These are phyloP conservation scores for Medicago ruthenica DNA, from an alignment of 306 rosid genomes.

Conservation along the genomic window DNA sequence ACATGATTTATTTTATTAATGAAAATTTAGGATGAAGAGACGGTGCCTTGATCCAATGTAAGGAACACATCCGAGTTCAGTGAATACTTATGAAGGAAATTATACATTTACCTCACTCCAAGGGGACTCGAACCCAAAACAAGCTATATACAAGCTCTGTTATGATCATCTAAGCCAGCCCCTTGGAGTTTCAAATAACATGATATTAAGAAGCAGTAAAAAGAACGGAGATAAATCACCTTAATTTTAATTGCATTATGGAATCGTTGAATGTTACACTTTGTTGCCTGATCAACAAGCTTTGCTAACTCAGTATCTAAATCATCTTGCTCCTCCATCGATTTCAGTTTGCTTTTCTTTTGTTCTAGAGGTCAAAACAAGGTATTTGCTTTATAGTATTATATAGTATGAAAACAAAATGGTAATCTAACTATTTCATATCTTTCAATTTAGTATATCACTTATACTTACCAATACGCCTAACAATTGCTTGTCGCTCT, in stretches of 20 bases:
- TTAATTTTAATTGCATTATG: constrained; percentile 65
- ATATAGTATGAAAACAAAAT: constrained; percentile 8
- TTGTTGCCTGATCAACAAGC: constrained; percentile 70
- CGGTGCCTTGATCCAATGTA: neutral
- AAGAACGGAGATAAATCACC: constrained; percentile 52
- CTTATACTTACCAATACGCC: constrained; percentile 61
- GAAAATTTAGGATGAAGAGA: neutral
- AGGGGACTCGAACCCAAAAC: neutral
- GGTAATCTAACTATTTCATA: constrained; percentile 17
- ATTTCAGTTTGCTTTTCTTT: constrained; percentile 62
- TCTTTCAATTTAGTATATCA: constrained; percentile 25
- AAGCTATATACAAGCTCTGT: neutral
- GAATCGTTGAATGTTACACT: constrained; percentile 61
- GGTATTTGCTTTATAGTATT: constrained; percentile 21
- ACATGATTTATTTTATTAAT: neutral
- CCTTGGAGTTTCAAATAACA: neutral
- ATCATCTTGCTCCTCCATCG: constrained; percentile 62
- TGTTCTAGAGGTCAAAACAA: constrained; percentile 60
- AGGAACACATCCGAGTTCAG: neutral
- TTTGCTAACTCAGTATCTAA: constrained; percentile 62
- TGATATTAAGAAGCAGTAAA: constrained; percentile 21
- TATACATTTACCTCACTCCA: neutral
- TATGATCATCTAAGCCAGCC: neutral
- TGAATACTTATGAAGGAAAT: neutral
- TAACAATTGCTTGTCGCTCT: constrained; percentile 54